Percentiles rank a stretch among this genome's conserved stretches.
These are phyloP conservation scores for Usnea hakonensis DNA, from an alignment of 495 filamentous ascomycete species.

Conservation along the genomic window DNA sequence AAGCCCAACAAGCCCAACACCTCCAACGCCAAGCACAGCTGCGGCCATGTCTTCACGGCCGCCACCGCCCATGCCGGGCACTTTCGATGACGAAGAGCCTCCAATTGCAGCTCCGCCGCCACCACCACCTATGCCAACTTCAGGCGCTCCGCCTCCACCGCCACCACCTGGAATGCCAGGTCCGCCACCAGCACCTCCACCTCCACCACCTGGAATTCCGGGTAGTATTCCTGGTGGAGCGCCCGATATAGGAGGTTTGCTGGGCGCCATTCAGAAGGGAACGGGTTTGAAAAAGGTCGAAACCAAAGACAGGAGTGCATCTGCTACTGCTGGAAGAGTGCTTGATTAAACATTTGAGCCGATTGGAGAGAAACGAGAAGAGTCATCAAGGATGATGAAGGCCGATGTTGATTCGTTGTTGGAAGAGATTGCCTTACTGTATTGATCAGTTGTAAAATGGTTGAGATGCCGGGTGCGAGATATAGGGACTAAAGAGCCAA, in stretches of 20 bases:
- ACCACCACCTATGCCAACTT: constrained; percentile 35
- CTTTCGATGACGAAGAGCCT: constrained; percentile 19
- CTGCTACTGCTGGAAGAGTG: constrained; percentile 64
- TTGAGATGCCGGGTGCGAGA: too few species aligned
- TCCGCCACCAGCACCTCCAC: constrained; percentile 40
- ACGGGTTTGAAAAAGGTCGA: constrained; percentile 70
- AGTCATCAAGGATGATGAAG: not conserved
- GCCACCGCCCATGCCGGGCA: constrained; percentile 38
- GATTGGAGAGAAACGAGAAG: not conserved
- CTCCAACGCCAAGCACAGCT: constrained; percentile 7
- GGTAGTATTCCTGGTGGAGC: constrained; percentile 27
- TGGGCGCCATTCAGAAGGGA: constrained; percentile 75
- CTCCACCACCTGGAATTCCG: constrained; percentile 28
- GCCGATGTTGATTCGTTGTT: not conserved
- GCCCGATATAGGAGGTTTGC: constrained; percentile 49
- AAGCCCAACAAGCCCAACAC: constrained; percentile 22
- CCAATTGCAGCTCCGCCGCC: constrained; percentile 21
- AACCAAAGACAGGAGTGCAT: constrained; percentile 75
- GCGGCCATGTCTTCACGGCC: constrained; percentile 36
- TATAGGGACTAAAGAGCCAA: too few species aligned
- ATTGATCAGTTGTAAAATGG: not conserved
- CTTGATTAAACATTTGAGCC: constrained; percentile 31
- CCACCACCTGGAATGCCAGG: constrained; percentile 44
- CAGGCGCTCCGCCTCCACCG: constrained; percentile 30
- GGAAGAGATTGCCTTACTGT: not conserved